phyloP scores from a whole-genome alignment of 345 rosid species.

The Erodium maritimum region DNA sequence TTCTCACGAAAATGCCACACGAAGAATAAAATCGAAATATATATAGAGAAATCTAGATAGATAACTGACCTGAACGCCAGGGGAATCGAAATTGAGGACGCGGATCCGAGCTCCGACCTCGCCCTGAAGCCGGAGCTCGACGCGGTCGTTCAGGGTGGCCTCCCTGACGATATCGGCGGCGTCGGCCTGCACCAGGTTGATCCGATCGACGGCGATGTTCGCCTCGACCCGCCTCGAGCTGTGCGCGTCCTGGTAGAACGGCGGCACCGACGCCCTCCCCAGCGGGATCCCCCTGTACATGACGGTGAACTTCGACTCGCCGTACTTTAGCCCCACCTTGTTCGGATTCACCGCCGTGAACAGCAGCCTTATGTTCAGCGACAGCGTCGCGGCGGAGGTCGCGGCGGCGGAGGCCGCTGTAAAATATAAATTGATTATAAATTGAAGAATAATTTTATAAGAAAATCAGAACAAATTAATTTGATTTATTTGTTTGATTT shows the following conservation, averaged over 20 bases:
- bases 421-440: no score
- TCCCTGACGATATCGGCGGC: constrained; percentile 68
- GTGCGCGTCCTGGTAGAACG: constrained; percentile 84
- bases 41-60: no score
- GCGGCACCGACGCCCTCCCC: constrained; percentile 82
- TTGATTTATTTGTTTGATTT: no score
- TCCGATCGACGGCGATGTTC: constrained; percentile 67
- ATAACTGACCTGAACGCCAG: constrained; percentile 76
- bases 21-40: no score
- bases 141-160: constrained; percentile 77
- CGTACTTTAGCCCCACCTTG: constrained; percentile 93
- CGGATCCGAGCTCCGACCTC: constrained; percentile 95
- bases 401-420: no score
- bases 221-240: constrained; percentile 67
- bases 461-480: no score
- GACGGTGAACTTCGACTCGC: constrained; percentile 87
- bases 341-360: constrained; percentile 90
- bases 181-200: constrained; percentile 67
- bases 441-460: no score
- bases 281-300: constrained; percentile 89
- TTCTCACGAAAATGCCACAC: no score
- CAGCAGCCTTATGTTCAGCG: constrained; percentile 60
- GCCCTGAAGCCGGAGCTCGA: constrained; percentile 70
- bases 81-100: constrained; percentile 74
- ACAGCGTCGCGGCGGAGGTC: constrained; percentile 44